These are phyloP conservation scores for Pestalotiopsis sp. DNA, from an alignment of 2,329 filamentous ascomycete species.

Conservation along the genomic window DNA sequence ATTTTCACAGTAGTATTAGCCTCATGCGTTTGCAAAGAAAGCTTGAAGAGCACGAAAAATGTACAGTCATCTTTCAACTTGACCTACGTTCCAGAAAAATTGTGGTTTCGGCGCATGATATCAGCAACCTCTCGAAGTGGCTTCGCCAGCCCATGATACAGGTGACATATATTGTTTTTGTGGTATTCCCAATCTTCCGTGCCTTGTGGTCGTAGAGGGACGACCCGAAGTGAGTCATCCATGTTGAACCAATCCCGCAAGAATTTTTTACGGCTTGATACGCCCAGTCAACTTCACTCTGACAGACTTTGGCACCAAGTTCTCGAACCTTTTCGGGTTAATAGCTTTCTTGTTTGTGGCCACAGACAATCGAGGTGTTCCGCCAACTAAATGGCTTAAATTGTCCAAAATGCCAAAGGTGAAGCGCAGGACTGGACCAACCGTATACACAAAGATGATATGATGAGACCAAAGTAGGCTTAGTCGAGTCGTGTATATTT, in stretches of 20 bases:
- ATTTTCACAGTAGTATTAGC: slow-evolving; percentile 9
- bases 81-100: slow-evolving; percentile 53
- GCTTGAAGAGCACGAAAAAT: too few species aligned
- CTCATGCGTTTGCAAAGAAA: background rate
- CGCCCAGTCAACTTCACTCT: too few species aligned
- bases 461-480: too few species aligned
- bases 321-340: background rate
- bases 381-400: too few species aligned
- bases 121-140: slow-evolving; percentile 54
- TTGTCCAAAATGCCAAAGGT: too few species aligned
- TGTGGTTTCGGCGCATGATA: slow-evolving; percentile 48
- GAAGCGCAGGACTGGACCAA: too few species aligned
- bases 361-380: background rate
- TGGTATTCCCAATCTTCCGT: slow-evolving; percentile 43
- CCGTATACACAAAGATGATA: too few species aligned
- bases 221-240: background rate
- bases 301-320: background rate
- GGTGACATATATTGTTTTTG: slow-evolving; percentile 45
- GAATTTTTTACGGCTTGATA: too few species aligned
- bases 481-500: too few species aligned
- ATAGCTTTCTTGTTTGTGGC: background rate
- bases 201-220: background rate
- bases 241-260: background rate
- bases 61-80: background rate
- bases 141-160: slow-evolving; percentile 52